phyloP scores from a whole-genome alignment of 2,329 filamentous ascomycete species.

The Fusarium sp. region DNA sequence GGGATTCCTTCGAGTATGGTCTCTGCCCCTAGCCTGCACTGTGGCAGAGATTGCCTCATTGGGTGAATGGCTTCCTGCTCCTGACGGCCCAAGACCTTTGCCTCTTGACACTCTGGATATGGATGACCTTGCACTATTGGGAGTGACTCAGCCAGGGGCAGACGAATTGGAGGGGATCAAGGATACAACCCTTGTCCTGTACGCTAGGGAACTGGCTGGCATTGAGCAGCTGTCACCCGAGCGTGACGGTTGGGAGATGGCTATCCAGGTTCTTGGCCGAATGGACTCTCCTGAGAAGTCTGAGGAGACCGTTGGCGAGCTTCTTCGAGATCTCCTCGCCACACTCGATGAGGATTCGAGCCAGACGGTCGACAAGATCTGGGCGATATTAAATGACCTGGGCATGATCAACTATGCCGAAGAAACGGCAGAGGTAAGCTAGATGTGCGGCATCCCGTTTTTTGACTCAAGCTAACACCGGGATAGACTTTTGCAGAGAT shows the following conservation, averaged over 20 bases:
- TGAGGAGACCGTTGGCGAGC: conserved; percentile 74
- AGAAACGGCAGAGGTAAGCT: conserved; percentile 78
- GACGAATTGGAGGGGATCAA: conserved; percentile 72
- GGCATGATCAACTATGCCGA: conserved; percentile 81
- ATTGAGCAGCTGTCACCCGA: conserved; percentile 58
- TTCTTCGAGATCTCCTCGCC: conserved; percentile 72
- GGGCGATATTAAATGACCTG: conserved; percentile 77
- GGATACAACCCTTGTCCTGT: conserved; percentile 78
- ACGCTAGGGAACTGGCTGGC: conserved; percentile 72
- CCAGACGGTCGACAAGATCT: conserved; percentile 79
- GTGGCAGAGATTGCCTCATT: conserved; percentile 85
- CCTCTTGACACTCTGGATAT: conserved; percentile 74
- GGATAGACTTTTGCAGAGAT: conserved; percentile 80
- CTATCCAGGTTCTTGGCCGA: conserved; percentile 80
- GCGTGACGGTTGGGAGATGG: conserved; percentile 86
- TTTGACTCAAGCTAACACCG: conserved; percentile 39
- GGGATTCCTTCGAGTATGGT: conserved; percentile 78
- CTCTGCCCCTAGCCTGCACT: conserved; percentile 77
- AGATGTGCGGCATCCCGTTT: background rate
- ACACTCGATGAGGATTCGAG: conserved; percentile 70
- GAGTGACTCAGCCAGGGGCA: conserved; percentile 65
- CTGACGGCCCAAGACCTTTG: conserved; percentile 53
- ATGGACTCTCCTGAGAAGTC: conserved; percentile 76
- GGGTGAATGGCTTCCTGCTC: conserved; percentile 76
- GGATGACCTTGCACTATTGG: conserved; percentile 85